A percentile compares a stretch with the other conserved stretches of the same genome.
phyloP scores from a whole-genome alignment of 139 green algal species.

The Yamagishiella unicocca region DNA sequence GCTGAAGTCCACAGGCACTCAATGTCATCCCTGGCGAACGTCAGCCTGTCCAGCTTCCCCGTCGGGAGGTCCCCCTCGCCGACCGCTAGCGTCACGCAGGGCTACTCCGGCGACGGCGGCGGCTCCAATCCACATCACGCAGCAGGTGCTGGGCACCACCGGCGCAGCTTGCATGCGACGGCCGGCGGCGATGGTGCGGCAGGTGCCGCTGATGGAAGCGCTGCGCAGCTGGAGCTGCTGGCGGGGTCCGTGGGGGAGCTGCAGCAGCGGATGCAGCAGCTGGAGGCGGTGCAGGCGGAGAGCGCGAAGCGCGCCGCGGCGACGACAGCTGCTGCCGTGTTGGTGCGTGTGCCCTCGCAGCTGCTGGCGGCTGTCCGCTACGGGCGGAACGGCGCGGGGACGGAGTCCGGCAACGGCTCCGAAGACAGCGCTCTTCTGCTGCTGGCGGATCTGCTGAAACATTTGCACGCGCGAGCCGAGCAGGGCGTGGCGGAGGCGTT shows the following conservation, averaged over 20 bases:
- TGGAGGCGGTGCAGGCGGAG: conserved; percentile 8
- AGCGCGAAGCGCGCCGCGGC: not conserved
- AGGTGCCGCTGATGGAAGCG: no score
- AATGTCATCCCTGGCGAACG: no score
- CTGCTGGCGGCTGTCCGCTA: conserved; percentile 11
- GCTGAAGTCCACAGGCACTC: no score
- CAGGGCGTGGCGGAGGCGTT: not conserved
- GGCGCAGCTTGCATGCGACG: no score
- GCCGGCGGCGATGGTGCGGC: no score
- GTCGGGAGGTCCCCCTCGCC: no score
- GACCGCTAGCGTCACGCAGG: no score
- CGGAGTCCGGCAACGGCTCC: not conserved
- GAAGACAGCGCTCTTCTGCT: not conserved
- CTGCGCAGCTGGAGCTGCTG: not conserved
- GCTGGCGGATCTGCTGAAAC: not conserved
- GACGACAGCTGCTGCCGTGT: not conserved
- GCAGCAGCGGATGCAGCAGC: not conserved
- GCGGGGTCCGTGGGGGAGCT: not conserved
- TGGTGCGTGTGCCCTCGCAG: not conserved
- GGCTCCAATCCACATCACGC: no score
- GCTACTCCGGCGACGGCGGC: no score
- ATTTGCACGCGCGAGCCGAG: not conserved
- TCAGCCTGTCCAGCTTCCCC: no score
- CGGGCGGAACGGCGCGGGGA: not conserved
- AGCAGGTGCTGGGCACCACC: no score